Evolutionary conservation across 345 rosid genomes (phyloP), one percentile per base, ranked within the genome.

Genomic region (Eucalyptus tenuipes): DNA sequence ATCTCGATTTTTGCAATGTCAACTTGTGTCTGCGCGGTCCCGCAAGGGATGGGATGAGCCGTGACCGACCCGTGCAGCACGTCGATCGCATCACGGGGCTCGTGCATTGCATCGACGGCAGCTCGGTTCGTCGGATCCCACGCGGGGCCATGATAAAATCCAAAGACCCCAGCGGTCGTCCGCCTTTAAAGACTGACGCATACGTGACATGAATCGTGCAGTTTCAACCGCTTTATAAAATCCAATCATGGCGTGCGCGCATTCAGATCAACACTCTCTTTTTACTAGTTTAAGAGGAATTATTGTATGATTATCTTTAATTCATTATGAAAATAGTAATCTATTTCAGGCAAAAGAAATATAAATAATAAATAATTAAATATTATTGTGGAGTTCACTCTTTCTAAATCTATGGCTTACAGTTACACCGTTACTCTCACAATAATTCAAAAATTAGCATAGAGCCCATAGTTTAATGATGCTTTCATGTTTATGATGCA

Each of bases 401-500:
- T 1, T 52, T 18, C 5, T 52, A 52, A 52, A 20, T 8, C 20
- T 52, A 20, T 8, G 10, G 5, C 24, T 52, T 2, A 52, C 0
- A 7, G 18, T 52, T 52, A 52, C 8, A 0, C 1, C 0, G 2
- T 18, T 52, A 8, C 10, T 52, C 10, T 18, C 0, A 0, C 0
- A 18, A 20, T 52, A 3, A 18, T 52, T 52, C 4, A 0, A 20
- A 20, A 0, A 52, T 7, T 0, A 52, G 25, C 57, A 52, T 20
- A 52, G 0, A 52, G 0, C 5, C 0, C 55, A 1, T 52, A 52
- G 10, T 52, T 52, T 52, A 52, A 52, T 52, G 10, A 52, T 52
- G 10, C 4, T 18, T 52, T 52, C 0, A 52, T 18, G 24, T 7
- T 52, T 52, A 0, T 3, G 0, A 52, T 52, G 57, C 9, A 3